Evolutionary conservation across 2,329 filamentous ascomycete species (phyloP).

Genomic region (Fusarium albidum): DNA sequence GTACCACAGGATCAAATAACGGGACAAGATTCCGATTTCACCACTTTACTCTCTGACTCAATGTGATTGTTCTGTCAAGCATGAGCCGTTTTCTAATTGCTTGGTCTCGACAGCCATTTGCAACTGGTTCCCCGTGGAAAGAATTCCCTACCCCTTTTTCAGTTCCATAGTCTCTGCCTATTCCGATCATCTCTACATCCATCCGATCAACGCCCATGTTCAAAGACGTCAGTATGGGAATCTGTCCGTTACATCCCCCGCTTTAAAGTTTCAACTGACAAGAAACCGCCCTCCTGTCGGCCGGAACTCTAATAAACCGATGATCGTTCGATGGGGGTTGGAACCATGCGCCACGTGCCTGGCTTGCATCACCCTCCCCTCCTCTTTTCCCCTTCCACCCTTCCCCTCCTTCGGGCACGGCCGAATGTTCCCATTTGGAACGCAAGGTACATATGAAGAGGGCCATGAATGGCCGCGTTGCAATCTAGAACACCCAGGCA

Average conservation of each 20-base stretch:
- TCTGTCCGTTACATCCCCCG: neutral
- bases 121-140: no score
- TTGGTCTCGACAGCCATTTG: no score
- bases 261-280: neutral
- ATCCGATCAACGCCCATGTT: neutral
- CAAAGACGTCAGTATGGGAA: neutral
- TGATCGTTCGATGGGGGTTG: neutral
- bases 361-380: neutral
- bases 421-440: no score
- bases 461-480: no score
- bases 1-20: constrained; percentile 37
- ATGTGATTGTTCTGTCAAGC: neutral
- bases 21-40: constrained; percentile 33
- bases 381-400: no score
- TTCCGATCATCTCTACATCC: neutral
- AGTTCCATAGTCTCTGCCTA: no score
- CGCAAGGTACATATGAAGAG: no score
- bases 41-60: neutral
- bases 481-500: constrained; percentile 9
- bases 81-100: no score
- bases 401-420: no score
- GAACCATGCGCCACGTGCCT: neutral
- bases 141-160: no score
- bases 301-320: constrained; percentile 2
- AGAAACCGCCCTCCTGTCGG: neutral